Conservation (phyloP, 75 land plant genomes). For the Adiantum capillusveneris region DNA sequence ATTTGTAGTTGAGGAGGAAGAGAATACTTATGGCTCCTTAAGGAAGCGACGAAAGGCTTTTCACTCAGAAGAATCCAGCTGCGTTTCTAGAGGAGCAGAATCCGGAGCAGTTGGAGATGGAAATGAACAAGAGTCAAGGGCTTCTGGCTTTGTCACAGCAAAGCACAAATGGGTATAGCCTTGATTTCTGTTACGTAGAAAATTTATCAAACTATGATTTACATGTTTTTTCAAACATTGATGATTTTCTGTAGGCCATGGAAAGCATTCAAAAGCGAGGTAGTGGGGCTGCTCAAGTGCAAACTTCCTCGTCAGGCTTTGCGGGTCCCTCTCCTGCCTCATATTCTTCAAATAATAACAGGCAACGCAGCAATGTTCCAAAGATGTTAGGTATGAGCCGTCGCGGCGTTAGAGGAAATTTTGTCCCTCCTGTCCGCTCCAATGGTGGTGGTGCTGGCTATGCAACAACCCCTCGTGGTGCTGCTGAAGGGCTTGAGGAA, state of each 20-base stretch:
- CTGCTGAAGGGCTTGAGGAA: conserved; percentile 64
- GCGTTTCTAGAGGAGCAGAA: conserved; percentile 16
- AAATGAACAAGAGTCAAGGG: conserved; percentile 15
- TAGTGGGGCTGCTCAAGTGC: neutral
- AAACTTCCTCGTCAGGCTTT: conserved; percentile 9
- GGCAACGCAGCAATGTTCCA: conserved; percentile 24
- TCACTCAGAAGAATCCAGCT: conserved; percentile 32
- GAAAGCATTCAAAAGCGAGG: conserved; percentile 46
- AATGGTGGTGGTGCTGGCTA: conserved; percentile 42
- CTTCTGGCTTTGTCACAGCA: conserved; percentile 79
- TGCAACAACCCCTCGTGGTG: conserved; percentile 30
- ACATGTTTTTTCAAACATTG: neutral
- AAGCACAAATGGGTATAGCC: conserved; percentile 66
- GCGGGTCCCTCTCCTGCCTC: conserved; percentile 20
- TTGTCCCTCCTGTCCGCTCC: conserved; percentile 84
- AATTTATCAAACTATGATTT: too few species aligned
- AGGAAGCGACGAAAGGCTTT: neutral
- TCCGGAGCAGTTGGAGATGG: conserved; percentile 30
- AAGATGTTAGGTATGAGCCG: conserved; percentile 63
- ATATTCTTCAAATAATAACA: conserved; percentile 6
- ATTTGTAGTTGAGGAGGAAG: conserved; percentile 33
- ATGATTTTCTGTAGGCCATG: conserved; percentile 46
- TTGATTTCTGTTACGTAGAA: too few species aligned
- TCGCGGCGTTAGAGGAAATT: conserved; percentile 82
- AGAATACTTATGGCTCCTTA: neutral